Percentiles rank a stretch among this genome's conserved stretches.
These are phyloP conservation scores for Cyberlindnera amylophila DNA, from an alignment of 805 yeast genomes.

Conservation along the genomic window DNA sequence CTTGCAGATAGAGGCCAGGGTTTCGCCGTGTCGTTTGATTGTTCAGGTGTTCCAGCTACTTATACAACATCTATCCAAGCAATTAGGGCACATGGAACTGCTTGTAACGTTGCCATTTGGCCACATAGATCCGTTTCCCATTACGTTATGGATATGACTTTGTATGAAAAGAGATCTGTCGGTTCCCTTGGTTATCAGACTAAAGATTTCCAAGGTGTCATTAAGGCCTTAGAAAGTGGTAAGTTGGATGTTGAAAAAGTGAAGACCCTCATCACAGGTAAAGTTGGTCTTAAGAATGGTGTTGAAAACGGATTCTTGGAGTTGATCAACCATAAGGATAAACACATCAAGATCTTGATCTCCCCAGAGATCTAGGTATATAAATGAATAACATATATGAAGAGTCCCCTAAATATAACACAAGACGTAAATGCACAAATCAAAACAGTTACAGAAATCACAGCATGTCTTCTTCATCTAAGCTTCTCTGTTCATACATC, in stretches of 20 bases:
- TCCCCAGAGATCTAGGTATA: conserved; percentile 34
- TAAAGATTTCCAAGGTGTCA: conserved; percentile 41
- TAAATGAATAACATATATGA: too few relatives aligned
- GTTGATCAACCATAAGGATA: conserved; percentile 39
- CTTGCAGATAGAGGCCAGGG: conserved; percentile 41
- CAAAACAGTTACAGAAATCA: background rate
- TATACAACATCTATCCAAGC: conserved; percentile 39
- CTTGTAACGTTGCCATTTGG: conserved; percentile 49
- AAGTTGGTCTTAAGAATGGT: conserved; percentile 36
- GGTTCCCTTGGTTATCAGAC: conserved; percentile 45
- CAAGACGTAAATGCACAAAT: too few relatives aligned
- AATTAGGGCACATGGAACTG: conserved; percentile 39
- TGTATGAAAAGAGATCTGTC: conserved; percentile 38
- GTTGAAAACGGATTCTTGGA: conserved; percentile 42
- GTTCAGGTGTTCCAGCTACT: conserved; percentile 48
- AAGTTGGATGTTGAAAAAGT: conserved; percentile 35
- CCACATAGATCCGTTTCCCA: conserved; percentile 40
- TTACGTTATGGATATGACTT: conserved; percentile 43
- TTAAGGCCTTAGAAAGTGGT: conserved; percentile 37
- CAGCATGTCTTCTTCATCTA: conserved; percentile 11
- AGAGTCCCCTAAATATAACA: background rate
- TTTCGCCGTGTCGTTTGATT: conserved; percentile 49
- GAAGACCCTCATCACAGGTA: conserved; percentile 37
- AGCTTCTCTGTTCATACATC: conserved; percentile 23
- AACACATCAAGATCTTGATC: conserved; percentile 43